These are phyloP conservation scores for Euphorbia lathyris DNA, from an alignment of 345 rosid species.

Conservation along the genomic window DNA sequence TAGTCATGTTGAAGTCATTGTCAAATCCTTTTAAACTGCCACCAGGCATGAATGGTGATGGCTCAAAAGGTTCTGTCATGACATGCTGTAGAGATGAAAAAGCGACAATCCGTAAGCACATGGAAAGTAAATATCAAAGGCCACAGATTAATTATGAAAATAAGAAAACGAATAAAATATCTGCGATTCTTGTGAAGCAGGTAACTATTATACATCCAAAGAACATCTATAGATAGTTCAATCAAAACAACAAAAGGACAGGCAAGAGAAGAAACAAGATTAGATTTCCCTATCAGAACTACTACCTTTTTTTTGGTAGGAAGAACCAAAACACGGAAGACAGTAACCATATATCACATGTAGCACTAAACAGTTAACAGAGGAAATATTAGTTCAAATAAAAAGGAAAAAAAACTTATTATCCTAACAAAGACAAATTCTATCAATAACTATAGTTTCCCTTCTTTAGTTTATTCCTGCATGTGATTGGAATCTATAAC, in stretches of 20 bases:
- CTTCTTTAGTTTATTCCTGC: background rate
- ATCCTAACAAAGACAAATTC: background rate
- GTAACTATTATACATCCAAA: background rate
- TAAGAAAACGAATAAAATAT: too few species aligned
- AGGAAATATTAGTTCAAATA: background rate
- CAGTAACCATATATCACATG: background rate
- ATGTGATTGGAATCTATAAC: too few species aligned
- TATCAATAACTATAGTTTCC: background rate
- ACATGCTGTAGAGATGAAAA: conserved; percentile 62
- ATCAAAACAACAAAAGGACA: background rate
- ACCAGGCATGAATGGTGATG: conserved; percentile 82
- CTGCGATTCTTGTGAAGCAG: too few species aligned
- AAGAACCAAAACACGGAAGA: background rate
- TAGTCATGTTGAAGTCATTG: conserved; percentile 53
- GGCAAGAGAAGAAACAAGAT: background rate
- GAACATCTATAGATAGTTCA: background rate
- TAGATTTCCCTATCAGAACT: background rate
- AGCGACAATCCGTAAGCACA: conserved; percentile 12
- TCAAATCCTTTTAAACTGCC: conserved; percentile 54
- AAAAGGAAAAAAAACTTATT: background rate
- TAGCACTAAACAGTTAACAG: background rate
- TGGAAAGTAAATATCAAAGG: background rate
- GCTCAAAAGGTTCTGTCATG: conserved; percentile 89
- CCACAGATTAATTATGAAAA: too few species aligned
- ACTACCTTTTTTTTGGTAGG: background rate